Base-by-base conservation (phyloP, 768 basidiomycete genomes). In the Russula earlei region DNA sequence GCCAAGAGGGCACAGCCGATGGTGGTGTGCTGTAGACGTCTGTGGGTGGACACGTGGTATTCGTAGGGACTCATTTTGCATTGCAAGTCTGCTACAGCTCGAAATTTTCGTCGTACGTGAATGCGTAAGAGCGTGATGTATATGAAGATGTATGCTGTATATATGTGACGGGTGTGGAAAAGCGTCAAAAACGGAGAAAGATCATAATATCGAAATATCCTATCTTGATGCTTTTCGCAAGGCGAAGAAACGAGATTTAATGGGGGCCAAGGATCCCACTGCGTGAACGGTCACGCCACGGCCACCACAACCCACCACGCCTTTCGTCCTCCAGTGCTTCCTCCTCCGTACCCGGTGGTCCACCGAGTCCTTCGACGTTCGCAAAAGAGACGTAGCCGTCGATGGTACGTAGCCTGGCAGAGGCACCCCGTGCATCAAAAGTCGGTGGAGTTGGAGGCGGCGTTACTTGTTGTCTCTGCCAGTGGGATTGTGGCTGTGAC, bases 351-450 rank as follows among this genome's bases (percentile, higher is more conserved):
- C 74, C 77, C 0, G 80, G 76, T 15, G 84, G 84, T 20, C 72
- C 73, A 0, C 85, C 85, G 8, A 86, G 72, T 22, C 84, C 84
- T 68, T 83, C 83, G 10, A 86, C 76, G 47, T 74, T 77, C 38
- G 81, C 75, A 54, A 86, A 86, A n/a, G 77, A 79, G 34, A 86
- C 81, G 60, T 85, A 85, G 1, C 84, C 84, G 15, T 79, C 73
- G 29, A 81, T 76, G 33, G 74, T 68, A 24, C 72, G 74, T 59
- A 83, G 78, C 53, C 77, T 75, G 31, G 75, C 77, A n/a, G 76
- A 76, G 6, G 85, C 84, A 20, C 74, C 76, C 38, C 79, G 77
- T 11, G 78, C 82, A 63, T 87, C 81, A 72, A 87, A 87, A 4
- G 71, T 61, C 5, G 67, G 50, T 20, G 64, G 51, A 17, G 68